Evolutionary conservation across 1,139 yeast genomes (phyloP).

Genomic region (Lodderomyces margitis): DNA sequence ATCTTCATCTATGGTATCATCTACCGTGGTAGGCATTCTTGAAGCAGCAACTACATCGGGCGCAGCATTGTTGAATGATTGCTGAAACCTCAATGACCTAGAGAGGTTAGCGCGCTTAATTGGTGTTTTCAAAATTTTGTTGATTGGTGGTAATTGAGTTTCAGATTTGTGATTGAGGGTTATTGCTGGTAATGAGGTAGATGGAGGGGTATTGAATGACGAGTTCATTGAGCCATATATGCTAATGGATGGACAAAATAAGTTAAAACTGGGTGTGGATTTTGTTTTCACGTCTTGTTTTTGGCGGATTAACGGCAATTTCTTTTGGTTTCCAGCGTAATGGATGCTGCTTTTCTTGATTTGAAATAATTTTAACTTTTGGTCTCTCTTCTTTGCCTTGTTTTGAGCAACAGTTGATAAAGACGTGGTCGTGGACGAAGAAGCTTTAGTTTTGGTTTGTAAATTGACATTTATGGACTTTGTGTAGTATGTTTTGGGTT

Average conservation of each 20-base stretch:
- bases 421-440: conserved; percentile 14
- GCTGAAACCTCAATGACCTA: conserved; percentile 17
- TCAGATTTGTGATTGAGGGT: conserved; percentile 4
- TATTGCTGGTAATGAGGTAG: conserved; percentile 13
- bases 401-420: conserved; percentile 24
- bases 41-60: conserved; percentile 9
- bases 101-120: conserved; percentile 34
- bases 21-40: conserved; percentile 13
- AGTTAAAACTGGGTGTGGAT: conserved; percentile 9
- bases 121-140: conserved; percentile 47
- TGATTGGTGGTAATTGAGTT: conserved; percentile 36
- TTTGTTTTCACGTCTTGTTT: conserved; percentile 4
- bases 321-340: conserved; percentile 18
- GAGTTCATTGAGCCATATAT: conserved; percentile 1
- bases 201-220: conserved; percentile 8
- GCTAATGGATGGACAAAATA: conserved; percentile 1
- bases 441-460: conserved; percentile 8
- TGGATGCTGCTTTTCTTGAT: conserved; percentile 32
- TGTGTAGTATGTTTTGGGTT: conserved; percentile 16
- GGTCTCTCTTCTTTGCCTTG: conserved; percentile 15
- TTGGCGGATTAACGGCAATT: conserved; percentile 15
- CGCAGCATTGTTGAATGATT: conserved; percentile 15
- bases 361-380: conserved; percentile 32
- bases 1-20: conserved; percentile 39
- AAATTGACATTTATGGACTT: conserved; percentile 26